Conservation (phyloP, 1,139 yeast genomes). For the Geotrichum siamense region DNA sequence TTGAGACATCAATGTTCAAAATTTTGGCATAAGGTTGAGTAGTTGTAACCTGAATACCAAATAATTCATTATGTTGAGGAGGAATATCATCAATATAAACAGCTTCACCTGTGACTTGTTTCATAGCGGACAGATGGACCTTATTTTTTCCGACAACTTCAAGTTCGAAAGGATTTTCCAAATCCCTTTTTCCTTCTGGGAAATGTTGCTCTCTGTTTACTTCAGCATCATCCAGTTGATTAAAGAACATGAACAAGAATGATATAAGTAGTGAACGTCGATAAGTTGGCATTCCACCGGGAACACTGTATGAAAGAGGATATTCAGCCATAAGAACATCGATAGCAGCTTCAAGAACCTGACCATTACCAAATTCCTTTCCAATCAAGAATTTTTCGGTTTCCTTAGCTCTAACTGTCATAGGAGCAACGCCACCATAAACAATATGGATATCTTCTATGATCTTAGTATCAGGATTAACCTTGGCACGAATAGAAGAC, state of each 20-base stretch:
- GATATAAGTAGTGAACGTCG: conserved; percentile 39
- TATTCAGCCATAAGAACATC: conserved; percentile 34
- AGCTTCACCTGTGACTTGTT: conserved; percentile 44
- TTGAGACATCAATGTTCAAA: conserved; percentile 34
- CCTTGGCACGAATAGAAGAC: conserved; percentile 32
- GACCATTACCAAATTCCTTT: conserved; percentile 23
- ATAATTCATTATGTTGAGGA: conserved; percentile 36
- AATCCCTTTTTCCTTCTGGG: conserved; percentile 37
- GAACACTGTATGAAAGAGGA: conserved; percentile 38
- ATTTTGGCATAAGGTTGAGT: conserved; percentile 41
- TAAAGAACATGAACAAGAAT: conserved; percentile 40
- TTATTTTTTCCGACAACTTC: conserved; percentile 36
- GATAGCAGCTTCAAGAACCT: conserved; percentile 30
- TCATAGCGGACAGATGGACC: conserved; percentile 40
- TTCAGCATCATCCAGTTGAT: conserved; percentile 28
- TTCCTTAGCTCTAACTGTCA: conserved; percentile 37
- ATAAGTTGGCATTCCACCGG: conserved; percentile 44
- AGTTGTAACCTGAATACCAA: conserved; percentile 40
- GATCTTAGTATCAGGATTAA: conserved; percentile 21
- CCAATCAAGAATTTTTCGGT: conserved; percentile 33
- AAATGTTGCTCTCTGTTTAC: conserved; percentile 33
- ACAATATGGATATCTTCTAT: conserved; percentile 33
- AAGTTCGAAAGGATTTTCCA: conserved; percentile 35
- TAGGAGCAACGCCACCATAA: conserved; percentile 44
- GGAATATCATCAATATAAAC: conserved; percentile 41